Evolutionary conservation across 208 protist genomes (phyloP), one percentile per base, ranked within the genome.

Genomic region (Acanthamoeba sp.): DNA sequence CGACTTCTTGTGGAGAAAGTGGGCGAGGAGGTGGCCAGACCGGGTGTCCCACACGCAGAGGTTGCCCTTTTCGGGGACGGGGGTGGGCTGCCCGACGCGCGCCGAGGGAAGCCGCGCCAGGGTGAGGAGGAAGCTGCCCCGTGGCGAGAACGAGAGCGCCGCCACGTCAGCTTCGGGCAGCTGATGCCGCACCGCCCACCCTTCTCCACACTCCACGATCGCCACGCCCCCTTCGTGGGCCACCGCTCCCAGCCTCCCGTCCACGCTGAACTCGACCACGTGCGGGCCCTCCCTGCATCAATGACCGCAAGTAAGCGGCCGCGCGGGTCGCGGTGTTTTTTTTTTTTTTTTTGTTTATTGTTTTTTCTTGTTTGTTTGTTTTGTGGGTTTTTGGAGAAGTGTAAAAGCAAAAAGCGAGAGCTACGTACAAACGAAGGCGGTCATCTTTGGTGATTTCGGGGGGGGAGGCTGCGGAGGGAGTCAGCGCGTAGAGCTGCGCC

Each of bases 81-180:
- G 42, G 10, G 78, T 57, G 20, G 38, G 34, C 27, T 91, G 57
- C 85, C 57, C 42, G 32, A 55, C 85, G 6, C 48, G 20, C n/a
- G 48, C 38, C 42, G 42, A 87, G 38, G 78, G 78, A 7, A 88
- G 78, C 12, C 85, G 32, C 1, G 48, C 85, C 24, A 62, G 42
- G 6, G 85, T 91, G 57, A 91, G 85, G 38, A 91, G 57, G 36
- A 91, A 71, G 36, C 34, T 73, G 85, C 36, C 36, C n/a, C 38
- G 16, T 5, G 85, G 85, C 50, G 85, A 91, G 52, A 91, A 91
- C 52, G 85, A 38, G 24, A 91, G 14, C 16, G 48, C 55, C 45
- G 59, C 59, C 57, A 91, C 85, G 42, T 91, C 85, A 5, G n/a
- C 50, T 22, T 91, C 38, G 32, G 85, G 55, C 50, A 91, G 34